phyloP scores from a whole-genome alignment of 1,284 basidiomycete genomes.

The Irpex sp. region DNA sequence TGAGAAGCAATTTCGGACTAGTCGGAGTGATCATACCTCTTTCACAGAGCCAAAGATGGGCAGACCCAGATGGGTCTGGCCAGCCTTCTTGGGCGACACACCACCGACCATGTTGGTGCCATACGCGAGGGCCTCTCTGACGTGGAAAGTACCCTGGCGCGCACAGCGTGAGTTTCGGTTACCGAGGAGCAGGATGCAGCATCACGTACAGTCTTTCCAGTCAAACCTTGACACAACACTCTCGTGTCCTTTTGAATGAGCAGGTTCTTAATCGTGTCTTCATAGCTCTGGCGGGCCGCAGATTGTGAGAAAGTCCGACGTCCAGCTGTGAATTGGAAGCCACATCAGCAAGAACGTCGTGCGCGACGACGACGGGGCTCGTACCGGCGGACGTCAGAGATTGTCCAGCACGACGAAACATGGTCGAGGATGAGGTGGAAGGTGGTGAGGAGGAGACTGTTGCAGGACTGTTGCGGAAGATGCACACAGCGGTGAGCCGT shows the following conservation, averaged over 20 bases:
- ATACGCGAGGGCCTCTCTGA: constrained; percentile 90
- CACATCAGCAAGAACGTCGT: constrained; percentile 9
- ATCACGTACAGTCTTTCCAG: constrained; percentile 88
- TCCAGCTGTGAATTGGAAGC: constrained; percentile 41
- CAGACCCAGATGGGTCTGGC: constrained; percentile 91
- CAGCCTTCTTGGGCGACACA: constrained; percentile 97
- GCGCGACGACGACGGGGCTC: constrained; percentile 14
- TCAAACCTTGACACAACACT: constrained; percentile 92
- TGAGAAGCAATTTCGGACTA: neutral
- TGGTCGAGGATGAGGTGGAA: constrained; percentile 24
- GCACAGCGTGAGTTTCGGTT: constrained; percentile 1
- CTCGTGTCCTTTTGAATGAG: constrained; percentile 94
- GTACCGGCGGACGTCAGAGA: constrained; percentile 51
- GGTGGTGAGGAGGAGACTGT: neutral
- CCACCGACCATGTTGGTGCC: constrained; percentile 98
- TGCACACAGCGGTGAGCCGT: neutral
- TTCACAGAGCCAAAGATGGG: constrained; percentile 93
- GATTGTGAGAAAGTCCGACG: constrained; percentile 80
- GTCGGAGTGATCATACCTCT: constrained; percentile 56
- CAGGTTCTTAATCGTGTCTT: constrained; percentile 89
- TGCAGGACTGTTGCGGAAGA: neutral
- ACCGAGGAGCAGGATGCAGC: neutral
- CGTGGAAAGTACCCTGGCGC: constrained; percentile 92
- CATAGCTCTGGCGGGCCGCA: constrained; percentile 71
- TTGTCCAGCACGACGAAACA: constrained; percentile 61